Conservation (phyloP, 2,329 filamentous ascomycete genomes). For the Cladosporium sp. region DNA sequence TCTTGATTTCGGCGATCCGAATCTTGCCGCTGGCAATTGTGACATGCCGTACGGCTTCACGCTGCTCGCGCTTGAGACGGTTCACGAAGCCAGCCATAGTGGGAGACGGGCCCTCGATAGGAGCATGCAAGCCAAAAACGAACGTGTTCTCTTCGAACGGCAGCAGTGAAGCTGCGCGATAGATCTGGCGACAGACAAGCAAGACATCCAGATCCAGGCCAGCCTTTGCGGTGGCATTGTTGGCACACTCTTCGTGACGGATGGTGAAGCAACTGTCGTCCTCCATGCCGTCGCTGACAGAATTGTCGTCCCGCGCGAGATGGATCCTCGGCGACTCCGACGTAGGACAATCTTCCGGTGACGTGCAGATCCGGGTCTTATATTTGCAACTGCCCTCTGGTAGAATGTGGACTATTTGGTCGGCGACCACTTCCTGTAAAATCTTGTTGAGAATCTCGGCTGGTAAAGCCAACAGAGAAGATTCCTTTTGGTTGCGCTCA, state of each 20-base stretch:
- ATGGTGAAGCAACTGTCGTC: not conserved
- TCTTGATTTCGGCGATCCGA: not conserved
- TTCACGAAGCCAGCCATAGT: not conserved
- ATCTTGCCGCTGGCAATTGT: not conserved
- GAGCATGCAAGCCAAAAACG: not conserved
- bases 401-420: not conserved
- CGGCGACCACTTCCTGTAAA: not conserved
- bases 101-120: not conserved
- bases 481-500: not conserved
- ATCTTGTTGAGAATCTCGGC: not conserved
- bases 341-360: not conserved
- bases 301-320: not conserved
- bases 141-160: conserved; percentile 21
- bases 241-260: not conserved
- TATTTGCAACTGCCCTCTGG: not conserved
- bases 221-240: not conserved
- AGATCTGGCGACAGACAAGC: conserved; percentile 15
- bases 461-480: not conserved
- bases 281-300: not conserved
- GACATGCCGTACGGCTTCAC: not conserved
- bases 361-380: not conserved
- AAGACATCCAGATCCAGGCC: conserved; percentile 11
- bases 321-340: not conserved
- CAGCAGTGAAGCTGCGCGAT: conserved; percentile 21
- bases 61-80: not conserved